A percentile compares a stretch with the other conserved stretches of the same genome.
phyloP scores from a whole-genome alignment of 2,329 filamentous ascomycete genomes.

The Aquanectria penicillioides region DNA sequence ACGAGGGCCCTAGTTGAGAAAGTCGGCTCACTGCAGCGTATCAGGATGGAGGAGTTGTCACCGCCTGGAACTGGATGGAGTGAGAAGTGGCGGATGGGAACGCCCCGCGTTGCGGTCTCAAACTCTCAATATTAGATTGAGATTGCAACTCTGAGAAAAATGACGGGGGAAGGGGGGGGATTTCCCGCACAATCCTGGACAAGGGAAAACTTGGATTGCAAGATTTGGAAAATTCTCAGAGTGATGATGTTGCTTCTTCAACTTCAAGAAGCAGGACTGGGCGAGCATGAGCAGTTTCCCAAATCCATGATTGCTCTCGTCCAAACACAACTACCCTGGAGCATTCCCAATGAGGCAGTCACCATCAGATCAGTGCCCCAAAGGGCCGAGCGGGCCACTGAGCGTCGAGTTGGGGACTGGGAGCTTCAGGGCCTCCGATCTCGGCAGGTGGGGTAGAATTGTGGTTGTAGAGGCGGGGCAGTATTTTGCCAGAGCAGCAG shows the following conservation, averaged over 20 bases:
- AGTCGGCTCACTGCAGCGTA: background rate
- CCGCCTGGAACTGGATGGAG: background rate
- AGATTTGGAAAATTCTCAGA: too few relatives aligned
- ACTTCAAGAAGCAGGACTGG: too few relatives aligned
- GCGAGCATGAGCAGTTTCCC: too few relatives aligned
- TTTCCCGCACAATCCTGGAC: too few relatives aligned
- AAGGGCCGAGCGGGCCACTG: constrained; percentile 32
- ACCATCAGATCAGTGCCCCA: constrained; percentile 18
- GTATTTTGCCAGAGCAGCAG: constrained; percentile 17
- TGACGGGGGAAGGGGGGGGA: too few relatives aligned
- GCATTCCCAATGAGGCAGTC: constrained; percentile 28
- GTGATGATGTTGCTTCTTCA: too few relatives aligned
- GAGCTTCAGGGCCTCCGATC: constrained; percentile 45
- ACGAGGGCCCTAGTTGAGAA: background rate
- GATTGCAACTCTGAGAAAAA: too few relatives aligned
- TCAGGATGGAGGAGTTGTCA: constrained; percentile 13
- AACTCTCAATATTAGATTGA: too few relatives aligned
- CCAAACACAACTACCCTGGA: constrained; percentile 4
- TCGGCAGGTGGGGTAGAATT: constrained; percentile 49
- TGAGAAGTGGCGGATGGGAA: background rate
- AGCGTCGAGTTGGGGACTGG: constrained; percentile 28
- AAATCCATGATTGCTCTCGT: background rate
- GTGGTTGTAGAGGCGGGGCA: constrained; percentile 37
- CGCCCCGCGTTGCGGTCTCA: constrained; percentile 5
- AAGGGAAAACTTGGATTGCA: too few relatives aligned